Conservation (phyloP, 176 grass and related monocot genomes). For the Rhipidocladum racemiflorum region DNA sequence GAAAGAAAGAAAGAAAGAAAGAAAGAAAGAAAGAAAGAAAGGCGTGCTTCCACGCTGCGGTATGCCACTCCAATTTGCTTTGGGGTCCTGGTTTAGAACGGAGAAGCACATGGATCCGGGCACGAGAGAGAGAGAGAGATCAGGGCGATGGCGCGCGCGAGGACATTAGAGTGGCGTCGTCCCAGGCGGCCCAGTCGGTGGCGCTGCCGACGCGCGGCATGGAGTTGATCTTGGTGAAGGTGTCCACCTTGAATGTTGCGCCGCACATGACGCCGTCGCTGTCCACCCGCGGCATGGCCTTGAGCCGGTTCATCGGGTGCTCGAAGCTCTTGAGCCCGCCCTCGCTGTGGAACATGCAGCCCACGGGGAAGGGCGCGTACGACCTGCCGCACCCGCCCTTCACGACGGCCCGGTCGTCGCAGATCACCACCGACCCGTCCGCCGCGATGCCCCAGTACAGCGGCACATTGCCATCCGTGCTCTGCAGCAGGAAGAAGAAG, state of each 20-base stretch:
- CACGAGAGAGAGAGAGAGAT: background rate
- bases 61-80: background rate
- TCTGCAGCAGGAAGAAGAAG: background rate
- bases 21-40: background rate
- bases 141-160: background rate
- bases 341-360: conserved; percentile 97
- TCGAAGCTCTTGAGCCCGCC: conserved; percentile 94
- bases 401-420: conserved; percentile 59
- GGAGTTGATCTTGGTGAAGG: conserved; percentile 73
- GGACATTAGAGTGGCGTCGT: conserved; percentile 23
- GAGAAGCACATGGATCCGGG: background rate
- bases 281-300: conserved; percentile 82
- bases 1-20: too few relatives aligned
- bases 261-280: conserved; percentile 92
- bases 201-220: conserved; percentile 91
- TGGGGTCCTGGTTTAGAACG: background rate
- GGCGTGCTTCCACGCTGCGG: background rate
- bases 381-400: conserved; percentile 78
- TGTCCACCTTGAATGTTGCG: conserved; percentile 88
- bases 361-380: conserved; percentile 79
- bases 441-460: conserved; percentile 79
- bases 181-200: conserved; percentile 72
- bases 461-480: conserved; percentile 49
- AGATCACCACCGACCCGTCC: conserved; percentile 84
- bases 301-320: conserved; percentile 83